These are phyloP conservation scores for Sugiyamaella floridensis DNA, from an alignment of 805 yeast species.

Conservation along the genomic window DNA sequence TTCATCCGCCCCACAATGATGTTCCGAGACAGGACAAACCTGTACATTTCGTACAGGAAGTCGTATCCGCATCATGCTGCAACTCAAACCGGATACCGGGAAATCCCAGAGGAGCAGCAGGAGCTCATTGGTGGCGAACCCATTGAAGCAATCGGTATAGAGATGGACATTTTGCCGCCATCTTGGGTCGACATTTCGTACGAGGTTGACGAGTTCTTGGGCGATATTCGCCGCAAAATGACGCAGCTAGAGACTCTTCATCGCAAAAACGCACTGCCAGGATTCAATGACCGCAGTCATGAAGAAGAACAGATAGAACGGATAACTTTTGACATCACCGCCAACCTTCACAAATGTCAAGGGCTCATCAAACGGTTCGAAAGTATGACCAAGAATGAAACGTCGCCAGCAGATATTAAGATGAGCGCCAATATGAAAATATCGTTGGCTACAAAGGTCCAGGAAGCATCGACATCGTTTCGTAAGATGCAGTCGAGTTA, in stretches of 20 bases:
- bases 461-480: slow-evolving; percentile 67
- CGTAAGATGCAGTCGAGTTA: slow-evolving; percentile 85
- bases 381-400: slow-evolving; percentile 32
- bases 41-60: slow-evolving; percentile 79
- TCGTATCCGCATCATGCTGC: slow-evolving; percentile 67
- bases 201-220: slow-evolving; percentile 60
- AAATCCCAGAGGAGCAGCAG: slow-evolving; percentile 48
- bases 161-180: slow-evolving; percentile 66
- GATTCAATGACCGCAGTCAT: slow-evolving; percentile 69
- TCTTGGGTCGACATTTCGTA: slow-evolving; percentile 65
- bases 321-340: slow-evolving; percentile 66
- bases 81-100: slow-evolving; percentile 26
- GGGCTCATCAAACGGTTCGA: slow-evolving; percentile 63
- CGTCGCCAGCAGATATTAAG: slow-evolving; percentile 45
- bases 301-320: slow-evolving; percentile 77
- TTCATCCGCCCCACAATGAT: slow-evolving; percentile 32
- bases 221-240: slow-evolving; percentile 46
- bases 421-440: slow-evolving; percentile 78
- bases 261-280: slow-evolving; percentile 78
- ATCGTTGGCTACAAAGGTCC: slow-evolving; percentile 78
- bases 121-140: slow-evolving; percentile 41
- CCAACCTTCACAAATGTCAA: slow-evolving; percentile 71
- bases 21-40: slow-evolving; percentile 94
- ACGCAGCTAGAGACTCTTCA: slow-evolving; percentile 62
- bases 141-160: slow-evolving; percentile 37